Evolutionary conservation across 2,329 filamentous ascomycete species (phyloP), one percentile per base, ranked within the genome.

Genomic region (Atkinsonella hypoxylon): DNA sequence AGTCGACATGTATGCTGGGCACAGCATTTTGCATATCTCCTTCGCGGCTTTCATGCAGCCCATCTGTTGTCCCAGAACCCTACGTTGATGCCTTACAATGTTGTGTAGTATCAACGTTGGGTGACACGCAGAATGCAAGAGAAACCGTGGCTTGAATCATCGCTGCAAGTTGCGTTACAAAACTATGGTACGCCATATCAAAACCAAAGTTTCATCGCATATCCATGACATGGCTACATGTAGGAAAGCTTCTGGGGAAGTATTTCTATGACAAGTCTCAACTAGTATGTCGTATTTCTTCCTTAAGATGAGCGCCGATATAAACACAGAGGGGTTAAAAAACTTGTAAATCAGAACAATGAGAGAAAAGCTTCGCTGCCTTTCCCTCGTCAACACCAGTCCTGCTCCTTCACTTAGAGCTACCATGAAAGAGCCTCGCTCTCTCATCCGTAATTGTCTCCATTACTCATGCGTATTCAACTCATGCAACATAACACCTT

Each of bases 401-500:
- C 34, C 34, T 36, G 34, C 11, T 31, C 7, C 15, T 10, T 10
- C 20, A 10, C 34, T 12, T 30, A 15, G 26, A 40, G 30, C 4
- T n/a, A 4, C 22, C n/a, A 18, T 41, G 20, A 30, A 12, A 12
- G 34, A 36, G 12, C 18, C 22, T 6, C 36, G 13, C 17, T 34
- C 13, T 4, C 17, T 9, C 26, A 26, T 17, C 15, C 22, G 47
- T 45, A 3, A 26, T 36, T 22, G 15, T 26, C 36, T 32, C 41
- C 45, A 32, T 47, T 34, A 20, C 31, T 36, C 50, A 55, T 42
- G 39, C 51, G 42, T 52, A 52, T 44, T 49, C 55, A 54, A 50
- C 44, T 47, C 49, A 49, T 45, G 50, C 53, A 51, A 53, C 45
- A 53, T 53, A 51, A 56, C 49, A 51, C 49, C 52, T 46, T 34